Base-by-base conservation (phyloP, 208 protist genomes). In the Tritrichomonas musculus region DNA sequence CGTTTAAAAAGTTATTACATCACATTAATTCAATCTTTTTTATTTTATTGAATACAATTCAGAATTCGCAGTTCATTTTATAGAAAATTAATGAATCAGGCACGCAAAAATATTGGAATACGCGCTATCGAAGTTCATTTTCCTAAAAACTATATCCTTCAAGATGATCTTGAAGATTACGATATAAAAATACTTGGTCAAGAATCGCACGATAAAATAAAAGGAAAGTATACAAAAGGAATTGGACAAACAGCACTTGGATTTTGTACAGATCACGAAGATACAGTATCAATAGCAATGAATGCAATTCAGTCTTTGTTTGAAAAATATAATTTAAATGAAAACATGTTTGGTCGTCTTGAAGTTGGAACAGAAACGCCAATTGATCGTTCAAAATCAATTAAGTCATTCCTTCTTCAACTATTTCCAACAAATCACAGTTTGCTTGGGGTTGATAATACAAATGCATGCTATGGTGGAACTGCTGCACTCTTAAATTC, bases 391-490 rank as follows among this genome's bases (percentile, higher is more conserved):
- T 96, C 95, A 69, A 98, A 98, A 94, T 96, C 94, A 30, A 95
- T 98, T 27, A 98, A 98, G 94, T 96, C 96, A 11, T 93, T 94
- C 44, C 84, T 98, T 1, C 97, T 98, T 96, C 94, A 96, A 82
- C 92, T 98, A 8, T 97, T 98, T 92, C 92, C 44, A 17, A 92
- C 50, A 0, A 94, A 94, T 25, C 72, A 60, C 36, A n/a, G n/a
- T 53, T 73, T 92, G 13, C 27, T 92, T 77, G 97, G 97, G 88
- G 95, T 97, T 44, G 96, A 98, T 72, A 96, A 93, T 25, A 97
- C 96, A 57, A 97, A 98, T 77, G 97, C 97, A 8, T 98, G 97
- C 94, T 98, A 98, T 93, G 97, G 97, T 53, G 97, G 97, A 77
- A 98, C 97, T 36, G 93, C 94, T 53, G 96, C 97, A 1, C 93